These are phyloP conservation scores for Shiraia bambusicola DNA, from an alignment of 2,329 filamentous ascomycete genomes.

Conservation along the genomic window DNA sequence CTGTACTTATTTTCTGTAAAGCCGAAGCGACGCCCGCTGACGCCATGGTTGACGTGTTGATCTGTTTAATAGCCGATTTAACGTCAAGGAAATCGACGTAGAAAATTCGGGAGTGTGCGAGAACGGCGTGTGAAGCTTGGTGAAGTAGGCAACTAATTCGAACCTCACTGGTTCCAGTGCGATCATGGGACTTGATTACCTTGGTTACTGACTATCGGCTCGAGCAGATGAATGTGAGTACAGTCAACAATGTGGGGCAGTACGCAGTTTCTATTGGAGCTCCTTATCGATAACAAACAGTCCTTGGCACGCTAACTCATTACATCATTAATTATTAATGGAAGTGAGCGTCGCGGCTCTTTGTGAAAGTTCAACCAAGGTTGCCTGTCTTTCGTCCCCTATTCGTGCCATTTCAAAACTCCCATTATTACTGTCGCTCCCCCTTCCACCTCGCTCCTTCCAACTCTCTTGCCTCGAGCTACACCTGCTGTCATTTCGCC, in stretches of 20 bases:
- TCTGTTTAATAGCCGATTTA: background rate
- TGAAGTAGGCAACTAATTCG: too few species aligned
- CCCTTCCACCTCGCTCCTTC: background rate
- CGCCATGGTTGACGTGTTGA: slow-evolving; percentile 45
- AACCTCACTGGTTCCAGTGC: too few species aligned
- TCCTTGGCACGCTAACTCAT: slow-evolving; percentile 23
- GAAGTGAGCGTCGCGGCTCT: slow-evolving; percentile 13
- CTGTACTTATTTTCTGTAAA: slow-evolving; percentile 53
- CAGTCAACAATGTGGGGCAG: background rate
- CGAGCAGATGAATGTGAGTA: background rate
- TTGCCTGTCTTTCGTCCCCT: background rate
- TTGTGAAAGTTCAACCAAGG: slow-evolving; percentile 6
- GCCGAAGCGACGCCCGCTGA: slow-evolving; percentile 53
- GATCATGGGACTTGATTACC: background rate
- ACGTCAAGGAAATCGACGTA: background rate
- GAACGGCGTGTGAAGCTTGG: too few species aligned
- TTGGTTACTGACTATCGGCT: background rate
- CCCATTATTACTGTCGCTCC: slow-evolving; percentile 5
- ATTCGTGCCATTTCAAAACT: background rate
- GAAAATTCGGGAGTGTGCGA: background rate
- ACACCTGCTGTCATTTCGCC: background rate
- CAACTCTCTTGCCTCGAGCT: background rate
- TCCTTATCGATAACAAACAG: slow-evolving; percentile 20
- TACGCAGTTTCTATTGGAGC: background rate
- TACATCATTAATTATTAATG: slow-evolving; percentile 1